Evolutionary conservation across 2,329 filamentous ascomycete species (phyloP).

Genomic region (Dendrostoma leiphaemia): DNA sequence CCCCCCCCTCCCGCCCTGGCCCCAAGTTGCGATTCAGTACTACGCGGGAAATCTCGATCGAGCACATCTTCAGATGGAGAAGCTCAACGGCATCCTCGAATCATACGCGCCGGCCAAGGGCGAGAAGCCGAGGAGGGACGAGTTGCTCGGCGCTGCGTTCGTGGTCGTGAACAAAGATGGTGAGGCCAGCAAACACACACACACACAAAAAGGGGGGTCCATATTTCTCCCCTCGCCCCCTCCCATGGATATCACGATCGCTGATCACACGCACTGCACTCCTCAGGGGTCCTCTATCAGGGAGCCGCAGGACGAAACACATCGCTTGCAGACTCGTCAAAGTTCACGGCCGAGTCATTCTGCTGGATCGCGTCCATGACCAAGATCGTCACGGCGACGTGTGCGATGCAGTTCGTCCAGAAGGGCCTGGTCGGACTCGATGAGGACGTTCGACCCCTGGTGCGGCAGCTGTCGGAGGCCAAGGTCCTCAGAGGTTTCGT

Average conservation of each 20-base stretch:
- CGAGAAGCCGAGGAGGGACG: constrained; percentile 28
- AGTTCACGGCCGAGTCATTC: constrained; percentile 30
- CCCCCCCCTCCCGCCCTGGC: too few species aligned
- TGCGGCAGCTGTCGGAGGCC: constrained; percentile 30
- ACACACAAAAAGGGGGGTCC: too few species aligned
- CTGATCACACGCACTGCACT: neutral
- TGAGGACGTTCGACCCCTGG: constrained; percentile 29
- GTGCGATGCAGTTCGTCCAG: constrained; percentile 38
- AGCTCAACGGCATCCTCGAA: constrained; percentile 26
- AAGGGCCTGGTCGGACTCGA: constrained; percentile 30
- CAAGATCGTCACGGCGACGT: constrained; percentile 34
- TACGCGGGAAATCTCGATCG: neutral
- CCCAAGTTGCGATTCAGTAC: too few species aligned
- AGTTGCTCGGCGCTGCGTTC: constrained; percentile 36
- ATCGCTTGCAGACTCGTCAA: constrained; percentile 20
- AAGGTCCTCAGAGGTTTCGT: constrained; percentile 36
- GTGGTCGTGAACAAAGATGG: constrained; percentile 32
- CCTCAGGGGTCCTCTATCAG: constrained; percentile 30
- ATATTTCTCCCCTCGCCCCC: too few species aligned
- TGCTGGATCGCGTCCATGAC: constrained; percentile 37
- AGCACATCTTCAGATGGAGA: constrained; percentile 4
- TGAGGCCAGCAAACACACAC: constrained; percentile 7
- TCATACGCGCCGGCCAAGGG: constrained; percentile 26
- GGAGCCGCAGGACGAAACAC: constrained; percentile 32
- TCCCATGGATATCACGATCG: too few species aligned